Evolutionary conservation across 768 basidiomycete species (phyloP).

Genomic region (Mycena vulgaris): DNA sequence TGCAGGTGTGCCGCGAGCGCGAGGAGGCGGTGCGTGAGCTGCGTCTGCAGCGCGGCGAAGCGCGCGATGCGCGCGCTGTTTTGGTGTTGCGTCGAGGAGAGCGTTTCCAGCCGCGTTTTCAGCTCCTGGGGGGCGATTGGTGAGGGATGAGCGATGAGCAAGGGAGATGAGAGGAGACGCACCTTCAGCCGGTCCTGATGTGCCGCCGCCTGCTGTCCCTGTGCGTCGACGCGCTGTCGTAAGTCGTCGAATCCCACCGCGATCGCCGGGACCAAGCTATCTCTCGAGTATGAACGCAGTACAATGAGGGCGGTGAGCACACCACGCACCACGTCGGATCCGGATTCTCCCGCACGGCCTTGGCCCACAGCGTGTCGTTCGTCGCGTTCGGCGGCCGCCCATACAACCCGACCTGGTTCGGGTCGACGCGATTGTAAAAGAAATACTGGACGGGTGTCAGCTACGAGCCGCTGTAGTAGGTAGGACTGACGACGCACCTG

Average conservation of each 20-base stretch:
- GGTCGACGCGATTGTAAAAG: constrained; percentile 90
- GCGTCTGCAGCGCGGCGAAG: constrained; percentile 74
- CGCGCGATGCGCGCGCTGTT: constrained; percentile 79
- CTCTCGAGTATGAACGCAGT: constrained; percentile 77
- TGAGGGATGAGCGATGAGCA: constrained; percentile 23
- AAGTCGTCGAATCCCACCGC: constrained; percentile 89
- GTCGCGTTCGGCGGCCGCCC: constrained; percentile 80
- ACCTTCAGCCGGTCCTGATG: constrained; percentile 81
- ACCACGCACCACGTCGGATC: constrained; percentile 78
- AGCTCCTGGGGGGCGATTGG: constrained; percentile 64
- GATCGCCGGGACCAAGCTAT: constrained; percentile 60
- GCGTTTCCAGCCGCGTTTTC: constrained; percentile 71
- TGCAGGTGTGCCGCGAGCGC: constrained; percentile 83
- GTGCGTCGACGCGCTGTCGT: constrained; percentile 83
- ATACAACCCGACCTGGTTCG: constrained; percentile 74
- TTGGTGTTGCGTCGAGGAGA: constrained; percentile 73
- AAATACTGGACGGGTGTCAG: constrained; percentile 65
- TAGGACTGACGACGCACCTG: constrained; percentile 65
- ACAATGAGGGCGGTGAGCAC: constrained; percentile 66
- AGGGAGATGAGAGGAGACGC: constrained; percentile 5
- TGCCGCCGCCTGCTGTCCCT: constrained; percentile 73
- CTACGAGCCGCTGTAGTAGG: neutral
- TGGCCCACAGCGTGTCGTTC: constrained; percentile 83
- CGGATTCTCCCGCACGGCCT: constrained; percentile 85
- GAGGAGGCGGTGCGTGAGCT: constrained; percentile 80